Percentiles rank a stretch among this genome's conserved stretches.
These are phyloP conservation scores for Brassica carinata DNA, from an alignment of 345 rosid species.

Conservation along the genomic window DNA sequence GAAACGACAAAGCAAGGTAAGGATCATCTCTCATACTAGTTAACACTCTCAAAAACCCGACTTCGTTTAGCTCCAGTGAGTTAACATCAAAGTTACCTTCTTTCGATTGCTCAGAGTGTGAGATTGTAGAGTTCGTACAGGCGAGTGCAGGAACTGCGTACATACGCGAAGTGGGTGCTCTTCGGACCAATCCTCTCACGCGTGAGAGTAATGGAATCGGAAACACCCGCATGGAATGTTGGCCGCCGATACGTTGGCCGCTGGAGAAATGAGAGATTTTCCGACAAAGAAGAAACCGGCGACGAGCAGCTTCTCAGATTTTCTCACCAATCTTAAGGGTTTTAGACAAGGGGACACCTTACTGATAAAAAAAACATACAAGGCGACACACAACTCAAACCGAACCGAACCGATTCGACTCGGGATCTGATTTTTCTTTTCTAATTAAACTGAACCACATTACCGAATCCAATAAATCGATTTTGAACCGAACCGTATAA, in stretches of 20 bases:
- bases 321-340: constrained; percentile 17
- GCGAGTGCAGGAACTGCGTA: constrained; percentile 38
- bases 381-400: not conserved
- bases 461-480: not conserved
- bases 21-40: constrained; percentile 50
- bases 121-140: constrained; percentile 21
- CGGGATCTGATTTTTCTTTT: not conserved
- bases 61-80: constrained; percentile 39
- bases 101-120: constrained; percentile 33
- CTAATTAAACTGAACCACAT: not conserved
- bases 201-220: constrained; percentile 33
- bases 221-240: constrained; percentile 41
- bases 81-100: constrained; percentile 9
- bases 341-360: constrained; percentile 6
- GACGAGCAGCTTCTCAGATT: constrained; percentile 13
- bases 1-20: constrained; percentile 51
- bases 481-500: not conserved
- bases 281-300: constrained; percentile 4
- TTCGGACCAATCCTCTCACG: constrained; percentile 25
- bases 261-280: constrained; percentile 13
- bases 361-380: too few species aligned
- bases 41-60: constrained; percentile 45
- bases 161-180: constrained; percentile 24
- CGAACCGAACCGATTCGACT: not conserved
- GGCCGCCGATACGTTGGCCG: not conserved